A percentile compares a stretch with the other conserved stretches of the same genome.
These are phyloP conservation scores for Xylaria sp. DNA, from an alignment of 2,329 filamentous ascomycete genomes.

Conservation along the genomic window DNA sequence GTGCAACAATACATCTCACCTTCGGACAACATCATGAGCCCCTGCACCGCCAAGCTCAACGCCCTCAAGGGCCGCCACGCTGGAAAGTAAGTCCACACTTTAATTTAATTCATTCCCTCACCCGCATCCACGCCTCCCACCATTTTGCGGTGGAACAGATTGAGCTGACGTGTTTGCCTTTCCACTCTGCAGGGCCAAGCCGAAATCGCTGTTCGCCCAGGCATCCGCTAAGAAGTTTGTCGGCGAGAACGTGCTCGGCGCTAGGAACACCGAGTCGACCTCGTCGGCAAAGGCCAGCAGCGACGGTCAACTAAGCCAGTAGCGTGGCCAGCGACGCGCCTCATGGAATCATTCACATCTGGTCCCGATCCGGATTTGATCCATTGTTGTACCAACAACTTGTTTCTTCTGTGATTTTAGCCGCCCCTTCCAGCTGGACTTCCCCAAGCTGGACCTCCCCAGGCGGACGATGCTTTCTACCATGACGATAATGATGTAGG, in stretches of 20 bases:
- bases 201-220: conserved; percentile 74
- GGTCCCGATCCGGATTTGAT: conserved; percentile 10
- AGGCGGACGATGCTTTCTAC: conserved; percentile 1
- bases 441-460: conserved; percentile 18
- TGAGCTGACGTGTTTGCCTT: conserved; percentile 24
- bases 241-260: conserved; percentile 56
- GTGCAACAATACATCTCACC: conserved; percentile 77
- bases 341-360: neutral
- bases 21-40: conserved; percentile 89
- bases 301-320: neutral
- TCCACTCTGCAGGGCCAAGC: conserved; percentile 64
- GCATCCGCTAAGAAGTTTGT: conserved; percentile 71
- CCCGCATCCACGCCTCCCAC: neutral
- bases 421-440: neutral
- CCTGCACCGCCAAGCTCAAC: conserved; percentile 83
- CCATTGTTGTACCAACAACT: conserved; percentile 29
- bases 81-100: conserved; percentile 79
- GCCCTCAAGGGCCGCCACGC: conserved; percentile 83
- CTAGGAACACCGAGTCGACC: conserved; percentile 41
- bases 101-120: neutral
- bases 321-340: conserved; percentile 3
- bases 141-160: neutral
- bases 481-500: conserved; percentile 6
- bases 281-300: conserved; percentile 18
- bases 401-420: conserved; percentile 28